Conservation (phyloP, 495 filamentous ascomycete genomes). For the Glonium stellatum region DNA sequence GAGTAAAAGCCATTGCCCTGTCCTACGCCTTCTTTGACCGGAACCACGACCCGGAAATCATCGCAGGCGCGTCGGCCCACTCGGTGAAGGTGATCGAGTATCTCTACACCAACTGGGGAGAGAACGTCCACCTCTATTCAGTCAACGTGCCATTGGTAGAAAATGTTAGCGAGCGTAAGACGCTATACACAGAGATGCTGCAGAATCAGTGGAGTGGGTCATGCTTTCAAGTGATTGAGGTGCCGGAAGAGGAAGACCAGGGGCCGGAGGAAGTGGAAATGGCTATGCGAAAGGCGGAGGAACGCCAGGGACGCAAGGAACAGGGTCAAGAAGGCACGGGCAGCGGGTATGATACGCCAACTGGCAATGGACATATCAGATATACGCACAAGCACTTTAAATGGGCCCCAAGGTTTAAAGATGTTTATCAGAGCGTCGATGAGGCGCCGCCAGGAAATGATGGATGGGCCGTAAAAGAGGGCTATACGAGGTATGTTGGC, state of each 20-base stretch:
- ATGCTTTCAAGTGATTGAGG: slow-evolving; percentile 72
- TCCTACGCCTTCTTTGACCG: slow-evolving; percentile 80
- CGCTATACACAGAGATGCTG: slow-evolving; percentile 74
- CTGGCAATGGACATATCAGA: slow-evolving; percentile 25
- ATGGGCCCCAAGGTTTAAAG: slow-evolving; percentile 81
- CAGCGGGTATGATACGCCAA: slow-evolving; percentile 21
- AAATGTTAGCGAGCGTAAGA: slow-evolving; percentile 57
- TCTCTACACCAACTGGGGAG: slow-evolving; percentile 65
- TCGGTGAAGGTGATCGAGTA: slow-evolving; percentile 71
- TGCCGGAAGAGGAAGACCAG: slow-evolving; percentile 42
- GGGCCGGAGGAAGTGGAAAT: slow-evolving; percentile 54
- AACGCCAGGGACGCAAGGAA: slow-evolving; percentile 34
- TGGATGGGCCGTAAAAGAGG: slow-evolving; percentile 86
- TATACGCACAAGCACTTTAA: slow-evolving; percentile 81
- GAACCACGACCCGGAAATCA: slow-evolving; percentile 70
- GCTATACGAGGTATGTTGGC: slow-evolving; percentile 71
- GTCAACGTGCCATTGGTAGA: slow-evolving; percentile 80
- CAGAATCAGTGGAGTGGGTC: slow-evolving; percentile 87
- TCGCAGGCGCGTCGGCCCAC: slow-evolving; percentile 63
- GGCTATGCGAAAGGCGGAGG: slow-evolving; percentile 50
- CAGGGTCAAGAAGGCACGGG: slow-evolving; percentile 15
- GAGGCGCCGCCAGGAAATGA: slow-evolving; percentile 77
- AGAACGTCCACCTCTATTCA: slow-evolving; percentile 70
- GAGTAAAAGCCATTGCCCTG: slow-evolving; percentile 68
- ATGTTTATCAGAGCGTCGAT: slow-evolving; percentile 79